These are phyloP conservation scores for Cyclotella sp. DNA, from an alignment of 108 stramenopile species.

Conservation along the genomic window DNA sequence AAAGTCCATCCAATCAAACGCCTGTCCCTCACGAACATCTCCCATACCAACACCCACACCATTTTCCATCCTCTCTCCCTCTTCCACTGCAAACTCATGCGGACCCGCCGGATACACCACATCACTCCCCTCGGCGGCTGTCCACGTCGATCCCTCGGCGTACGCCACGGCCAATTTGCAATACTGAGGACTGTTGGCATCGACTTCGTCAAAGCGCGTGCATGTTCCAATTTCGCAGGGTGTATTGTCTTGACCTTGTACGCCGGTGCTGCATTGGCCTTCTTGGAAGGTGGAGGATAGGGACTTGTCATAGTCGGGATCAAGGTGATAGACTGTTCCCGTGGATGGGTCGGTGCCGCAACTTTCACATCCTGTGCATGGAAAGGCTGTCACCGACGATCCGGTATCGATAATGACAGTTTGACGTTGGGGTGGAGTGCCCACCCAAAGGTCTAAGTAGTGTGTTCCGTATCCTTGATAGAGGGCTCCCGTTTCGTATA, in stretches of 20 bases:
- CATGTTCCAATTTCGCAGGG: slow-evolving; percentile 37
- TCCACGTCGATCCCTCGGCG: slow-evolving; percentile 71
- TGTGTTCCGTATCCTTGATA: slow-evolving; percentile 92
- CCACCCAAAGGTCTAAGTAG: slow-evolving; percentile 87
- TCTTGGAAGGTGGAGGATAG: slow-evolving; percentile 49
- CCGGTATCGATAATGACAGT: slow-evolving; percentile 96
- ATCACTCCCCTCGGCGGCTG: slow-evolving; percentile 60
- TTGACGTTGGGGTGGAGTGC: slow-evolving; percentile 88
- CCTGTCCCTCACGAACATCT: slow-evolving; percentile 1
- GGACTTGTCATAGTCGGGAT: slow-evolving; percentile 56
- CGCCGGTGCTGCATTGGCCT: background rate
- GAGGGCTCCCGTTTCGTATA: slow-evolving; percentile 31
- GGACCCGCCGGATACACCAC: slow-evolving; percentile 58
- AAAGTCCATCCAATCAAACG: slow-evolving; percentile 59
- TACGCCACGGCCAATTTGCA: slow-evolving; percentile 45
- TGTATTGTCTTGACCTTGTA: background rate
- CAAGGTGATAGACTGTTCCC: slow-evolving; percentile 67
- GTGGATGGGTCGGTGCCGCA: slow-evolving; percentile 61
- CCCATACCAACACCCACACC: slow-evolving; percentile 32
- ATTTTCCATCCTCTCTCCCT: slow-evolving; percentile 13
- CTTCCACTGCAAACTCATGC: slow-evolving; percentile 25
- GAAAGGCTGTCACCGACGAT: slow-evolving; percentile 85
- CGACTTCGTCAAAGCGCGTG: background rate
- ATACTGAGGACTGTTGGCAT: background rate
- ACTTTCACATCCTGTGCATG: slow-evolving; percentile 76